Evolutionary conservation across 1,284 basidiomycete species (phyloP), one percentile per base, ranked within the genome.

Genomic region (Pascua sp.): DNA sequence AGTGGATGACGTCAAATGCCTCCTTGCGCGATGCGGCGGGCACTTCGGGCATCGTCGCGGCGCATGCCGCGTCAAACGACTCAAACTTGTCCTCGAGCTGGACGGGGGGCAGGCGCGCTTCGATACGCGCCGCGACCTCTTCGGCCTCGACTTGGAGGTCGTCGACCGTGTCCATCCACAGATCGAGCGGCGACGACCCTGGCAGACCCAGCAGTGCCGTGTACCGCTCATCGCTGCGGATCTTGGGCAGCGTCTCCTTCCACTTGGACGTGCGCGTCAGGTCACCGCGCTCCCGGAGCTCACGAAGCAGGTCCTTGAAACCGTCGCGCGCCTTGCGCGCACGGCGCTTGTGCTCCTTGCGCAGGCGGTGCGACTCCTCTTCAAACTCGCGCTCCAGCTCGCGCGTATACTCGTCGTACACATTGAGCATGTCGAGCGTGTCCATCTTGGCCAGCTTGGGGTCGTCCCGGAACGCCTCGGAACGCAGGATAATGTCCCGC

Each of bases 101-200:
- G 69, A 67, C 73, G 67, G 56, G 70, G 66, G 84, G 71, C 37
- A 78, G 53, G 15, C 42, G 48, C 10, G 18, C 38, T 55, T 81
- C 67, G 64, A 90, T 86, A 8, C 78, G 77, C 40, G 78, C 74
- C 46, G 90, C 85, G 66, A 89, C 88, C 24, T 82, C 81, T 62
- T 95, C 92, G 11, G 96, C 82, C 63, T 86, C 83, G 67, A 91
- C 87, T 67, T 92, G 91, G 4, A 97, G 81, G 42, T 82, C 82
- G 76, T 98, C 95, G 43, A 97, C 87, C 5, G 84, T 74, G 73
- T 98, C 95, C 90, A 91, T 97, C 78, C 97, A 98, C 11, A 98
- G 82, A 64, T 98, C 95, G 43, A 98, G 81, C 1, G 95, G 92
- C 62, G 89, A 91, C 2, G 91, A 95, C 13, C 96, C 96, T 5